A percentile compares a stretch with the other conserved stretches of the same genome.
Evolutionary conservation across 2,329 filamentous ascomycete genomes (phyloP).

Genomic region (Fusarium foetens): DNA sequence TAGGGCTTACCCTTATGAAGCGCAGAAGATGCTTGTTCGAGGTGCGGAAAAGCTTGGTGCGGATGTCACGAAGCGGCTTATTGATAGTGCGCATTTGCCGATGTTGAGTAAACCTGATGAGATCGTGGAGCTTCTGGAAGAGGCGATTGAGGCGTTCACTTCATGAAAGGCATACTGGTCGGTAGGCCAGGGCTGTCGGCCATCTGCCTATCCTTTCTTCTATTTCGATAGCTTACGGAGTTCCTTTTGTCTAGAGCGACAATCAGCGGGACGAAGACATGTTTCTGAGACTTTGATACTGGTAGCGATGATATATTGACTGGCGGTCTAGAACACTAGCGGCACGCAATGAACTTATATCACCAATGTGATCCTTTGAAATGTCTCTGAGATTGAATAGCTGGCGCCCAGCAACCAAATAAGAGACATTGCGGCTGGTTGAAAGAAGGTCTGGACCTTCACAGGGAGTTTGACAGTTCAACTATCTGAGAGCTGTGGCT

Average conservation of each 20-base stretch:
- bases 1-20: slow-evolving; percentile 51
- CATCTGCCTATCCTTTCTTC: too few species aligned
- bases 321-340: neutral
- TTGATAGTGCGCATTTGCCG: slow-evolving; percentile 59
- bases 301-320: neutral
- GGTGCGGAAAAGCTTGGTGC: slow-evolving; percentile 53
- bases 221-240: too few species aligned
- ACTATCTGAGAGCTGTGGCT: too few species aligned
- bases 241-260: neutral
- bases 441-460: too few species aligned
- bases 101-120: slow-evolving; percentile 59
- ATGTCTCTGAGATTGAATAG: neutral
- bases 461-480: neutral
- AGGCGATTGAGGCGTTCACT: slow-evolving; percentile 38
- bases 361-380: neutral
- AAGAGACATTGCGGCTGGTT: too few species aligned
- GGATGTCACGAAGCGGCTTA: slow-evolving; percentile 51
- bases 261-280: neutral
- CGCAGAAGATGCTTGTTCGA: slow-evolving; percentile 52
- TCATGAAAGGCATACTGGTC: neutral
- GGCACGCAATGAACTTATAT: neutral
- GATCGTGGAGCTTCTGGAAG: slow-evolving; percentile 50
- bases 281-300: neutral
- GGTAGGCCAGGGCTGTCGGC: neutral
- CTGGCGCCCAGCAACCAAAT: too few species aligned